These are phyloP conservation scores for Xylariaceae sp. DNA, from an alignment of 2,329 filamentous ascomycete species.

Conservation along the genomic window DNA sequence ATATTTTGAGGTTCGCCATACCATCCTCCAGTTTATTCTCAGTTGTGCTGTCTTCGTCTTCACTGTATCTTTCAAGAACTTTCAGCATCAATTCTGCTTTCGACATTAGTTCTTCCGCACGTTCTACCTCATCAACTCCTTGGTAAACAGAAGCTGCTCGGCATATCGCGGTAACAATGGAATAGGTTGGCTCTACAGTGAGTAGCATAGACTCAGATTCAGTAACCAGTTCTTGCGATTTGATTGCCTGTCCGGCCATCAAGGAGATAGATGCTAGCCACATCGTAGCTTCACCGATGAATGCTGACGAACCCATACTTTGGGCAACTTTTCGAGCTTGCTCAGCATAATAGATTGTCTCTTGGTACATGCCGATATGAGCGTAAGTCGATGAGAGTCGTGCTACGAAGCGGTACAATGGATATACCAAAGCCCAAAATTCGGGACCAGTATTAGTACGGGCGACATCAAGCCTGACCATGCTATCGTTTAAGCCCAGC, in stretches of 20 bases:
- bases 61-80: slow-evolving; percentile 28
- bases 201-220: slow-evolving; percentile 52
- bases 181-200: slow-evolving; percentile 40
- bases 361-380: slow-evolving; percentile 80
- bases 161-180: slow-evolving; percentile 47
- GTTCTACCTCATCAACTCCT: slow-evolving; percentile 43
- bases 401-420: slow-evolving; percentile 66
- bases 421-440: slow-evolving; percentile 76
- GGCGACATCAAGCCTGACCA: slow-evolving; percentile 20
- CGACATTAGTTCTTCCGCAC: slow-evolving; percentile 41
- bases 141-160: slow-evolving; percentile 54
- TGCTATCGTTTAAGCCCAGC: slow-evolving; percentile 22
- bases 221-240: slow-evolving; percentile 52
- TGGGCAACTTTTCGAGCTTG: slow-evolving; percentile 75
- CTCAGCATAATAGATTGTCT: slow-evolving; percentile 84
- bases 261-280: slow-evolving; percentile 54
- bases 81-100: slow-evolving; percentile 47
- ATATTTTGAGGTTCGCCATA: slow-evolving; percentile 33
- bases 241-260: slow-evolving; percentile 55
- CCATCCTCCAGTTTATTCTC: slow-evolving; percentile 33
- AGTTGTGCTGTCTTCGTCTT: slow-evolving; percentile 5
- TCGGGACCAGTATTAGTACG: slow-evolving; percentile 51
- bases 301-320: slow-evolving; percentile 60
- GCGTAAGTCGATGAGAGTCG: slow-evolving; percentile 76
- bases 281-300: slow-evolving; percentile 50